These are phyloP conservation scores for Lantana camara DNA, from an alignment of 257 asterid genomes.

Conservation along the genomic window DNA sequence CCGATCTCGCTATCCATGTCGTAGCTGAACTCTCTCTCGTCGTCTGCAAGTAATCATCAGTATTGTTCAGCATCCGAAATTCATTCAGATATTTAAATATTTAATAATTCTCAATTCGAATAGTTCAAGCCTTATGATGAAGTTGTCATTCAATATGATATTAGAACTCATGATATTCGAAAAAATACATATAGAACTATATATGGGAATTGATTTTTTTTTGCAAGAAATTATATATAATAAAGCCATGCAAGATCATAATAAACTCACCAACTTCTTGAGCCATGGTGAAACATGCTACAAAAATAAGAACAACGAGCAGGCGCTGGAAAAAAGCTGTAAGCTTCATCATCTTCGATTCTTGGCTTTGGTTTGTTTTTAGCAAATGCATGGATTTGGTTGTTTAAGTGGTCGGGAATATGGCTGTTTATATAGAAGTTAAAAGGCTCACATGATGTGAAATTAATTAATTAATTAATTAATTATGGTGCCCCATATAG, in stretches of 20 bases:
- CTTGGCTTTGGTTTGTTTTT: not conserved
- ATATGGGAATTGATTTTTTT: too few species aligned
- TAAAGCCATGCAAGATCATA: too few species aligned
- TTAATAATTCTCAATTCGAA: too few species aligned
- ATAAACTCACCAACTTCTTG: slow-evolving; percentile 54
- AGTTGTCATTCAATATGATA: not conserved
- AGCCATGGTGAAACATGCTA: slow-evolving; percentile 35
- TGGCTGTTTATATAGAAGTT: not conserved
- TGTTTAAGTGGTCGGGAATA: not conserved
- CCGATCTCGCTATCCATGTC: slow-evolving; percentile 44
- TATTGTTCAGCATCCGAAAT: too few species aligned
- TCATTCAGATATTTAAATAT: too few species aligned
- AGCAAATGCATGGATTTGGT: not conserved
- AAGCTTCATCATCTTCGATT: slow-evolving; percentile 11
- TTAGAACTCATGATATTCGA: not conserved
- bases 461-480: not conserved
- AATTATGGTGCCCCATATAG: not conserved
- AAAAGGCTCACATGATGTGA: not conserved
- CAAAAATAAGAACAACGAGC: slow-evolving; percentile 33
- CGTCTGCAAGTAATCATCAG: too few species aligned
- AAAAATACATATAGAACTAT: too few species aligned
- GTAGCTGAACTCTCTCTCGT: slow-evolving; percentile 63
- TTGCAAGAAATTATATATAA: too few species aligned
- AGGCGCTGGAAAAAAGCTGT: not conserved
- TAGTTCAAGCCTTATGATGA: not conserved